Evolutionary conservation across 371 early-diverging fungal genomes (phyloP).

Genomic region (Zopfochytrium polystomum): DNA sequence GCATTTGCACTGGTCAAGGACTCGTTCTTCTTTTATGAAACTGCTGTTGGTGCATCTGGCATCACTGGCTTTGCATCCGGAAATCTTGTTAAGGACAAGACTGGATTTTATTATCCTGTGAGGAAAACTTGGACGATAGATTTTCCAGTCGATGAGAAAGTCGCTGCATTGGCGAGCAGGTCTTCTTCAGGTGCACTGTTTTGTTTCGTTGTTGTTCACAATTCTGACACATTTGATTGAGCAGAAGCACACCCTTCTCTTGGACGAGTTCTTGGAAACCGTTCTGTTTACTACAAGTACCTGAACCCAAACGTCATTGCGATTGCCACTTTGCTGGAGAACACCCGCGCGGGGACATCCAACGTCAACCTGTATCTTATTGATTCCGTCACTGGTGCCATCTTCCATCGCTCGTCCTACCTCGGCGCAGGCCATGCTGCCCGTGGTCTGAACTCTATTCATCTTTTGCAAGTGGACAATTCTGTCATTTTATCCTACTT

Average conservation of each 20-base stretch:
- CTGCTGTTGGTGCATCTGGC: too few species aligned
- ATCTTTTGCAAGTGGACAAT: conserved; percentile 77
- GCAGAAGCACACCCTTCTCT: conserved; percentile 72
- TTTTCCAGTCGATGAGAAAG: conserved; percentile 58
- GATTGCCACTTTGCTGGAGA: conserved; percentile 52
- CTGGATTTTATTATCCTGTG: too few species aligned
- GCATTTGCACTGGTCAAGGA: too few species aligned
- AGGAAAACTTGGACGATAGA: conserved; percentile 54
- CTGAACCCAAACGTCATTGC: conserved; percentile 86
- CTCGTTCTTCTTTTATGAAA: too few species aligned
- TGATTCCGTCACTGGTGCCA: conserved; percentile 81
- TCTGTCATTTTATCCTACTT: conserved; percentile 87
- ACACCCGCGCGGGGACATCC: conserved; percentile 26
- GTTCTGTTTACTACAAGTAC: conserved; percentile 93
- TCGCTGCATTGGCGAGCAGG: conserved; percentile 46
- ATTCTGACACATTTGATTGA: neutral
- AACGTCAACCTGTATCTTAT: conserved; percentile 61
- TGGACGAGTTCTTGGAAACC: conserved; percentile 89
- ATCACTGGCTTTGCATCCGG: too few species aligned
- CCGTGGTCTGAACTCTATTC: conserved; percentile 30
- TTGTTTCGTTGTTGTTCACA: neutral
- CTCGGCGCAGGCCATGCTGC: conserved; percentile 54
- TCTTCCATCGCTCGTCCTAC: conserved; percentile 70
- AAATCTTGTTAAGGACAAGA: too few species aligned
- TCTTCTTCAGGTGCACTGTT: neutral